These are phyloP conservation scores for Dacryopinax primogenitus DNA, from an alignment of 768 basidiomycete species.

Conservation along the genomic window DNA sequence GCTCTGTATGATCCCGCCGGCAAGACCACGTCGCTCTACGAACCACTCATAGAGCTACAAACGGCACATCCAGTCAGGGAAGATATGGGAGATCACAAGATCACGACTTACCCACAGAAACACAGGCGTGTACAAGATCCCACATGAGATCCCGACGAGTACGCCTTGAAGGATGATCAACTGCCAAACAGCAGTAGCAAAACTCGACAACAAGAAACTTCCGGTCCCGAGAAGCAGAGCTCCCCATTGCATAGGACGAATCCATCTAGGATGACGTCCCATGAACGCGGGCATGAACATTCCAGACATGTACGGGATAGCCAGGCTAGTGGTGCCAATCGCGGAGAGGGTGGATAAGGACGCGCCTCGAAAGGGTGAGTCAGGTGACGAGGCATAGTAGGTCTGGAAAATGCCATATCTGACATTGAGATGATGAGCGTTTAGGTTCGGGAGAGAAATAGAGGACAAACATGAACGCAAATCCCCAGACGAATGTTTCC, in stretches of 20 bases:
- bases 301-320: background rate
- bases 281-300: background rate
- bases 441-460: too few species aligned
- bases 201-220: background rate
- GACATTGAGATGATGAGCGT: background rate
- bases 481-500: background rate
- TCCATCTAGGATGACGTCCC: background rate
- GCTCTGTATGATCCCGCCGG: background rate
- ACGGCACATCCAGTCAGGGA: background rate
- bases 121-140: slow-evolving; percentile 4
- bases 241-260: background rate
- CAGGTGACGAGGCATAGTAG: slow-evolving; percentile 6
- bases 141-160: background rate
- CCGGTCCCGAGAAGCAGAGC: background rate
- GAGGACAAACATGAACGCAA: background rate
- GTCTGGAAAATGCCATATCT: slow-evolving; percentile 11
- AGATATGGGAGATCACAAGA: background rate
- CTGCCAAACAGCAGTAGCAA: slow-evolving; percentile 3
- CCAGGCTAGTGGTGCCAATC: background rate
- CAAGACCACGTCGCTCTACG: background rate
- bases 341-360: background rate
- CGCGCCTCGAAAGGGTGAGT: background rate
- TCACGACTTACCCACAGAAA: slow-evolving; percentile 8
- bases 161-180: slow-evolving; percentile 12
- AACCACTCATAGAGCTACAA: slow-evolving; percentile 8